Percentiles rank a stretch among this genome's conserved stretches.
phyloP scores from a whole-genome alignment of 1,284 basidiomycete species.

The Apiotrichum siamense region DNA sequence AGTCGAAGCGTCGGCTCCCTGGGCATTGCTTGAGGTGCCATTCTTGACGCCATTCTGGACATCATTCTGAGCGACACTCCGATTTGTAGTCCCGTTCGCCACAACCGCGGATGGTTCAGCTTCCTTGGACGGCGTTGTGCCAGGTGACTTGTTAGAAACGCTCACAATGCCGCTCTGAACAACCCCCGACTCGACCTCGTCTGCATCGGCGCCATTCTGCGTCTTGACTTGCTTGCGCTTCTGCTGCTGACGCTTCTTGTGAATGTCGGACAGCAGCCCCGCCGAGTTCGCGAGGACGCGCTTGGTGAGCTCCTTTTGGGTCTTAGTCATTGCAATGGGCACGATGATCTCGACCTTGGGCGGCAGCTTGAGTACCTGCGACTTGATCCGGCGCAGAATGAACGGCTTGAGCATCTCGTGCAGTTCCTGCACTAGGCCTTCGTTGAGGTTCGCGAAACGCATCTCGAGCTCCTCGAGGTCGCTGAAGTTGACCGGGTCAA shows the following conservation, averaged over 20 bases:
- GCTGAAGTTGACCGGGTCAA: slow-evolving; percentile 62
- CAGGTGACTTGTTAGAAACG: neutral
- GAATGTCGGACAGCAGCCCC: slow-evolving; percentile 27
- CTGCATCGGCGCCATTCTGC: neutral
- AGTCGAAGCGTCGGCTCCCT: too few species aligned
- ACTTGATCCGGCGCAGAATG: slow-evolving; percentile 87
- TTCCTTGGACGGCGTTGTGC: too few species aligned
- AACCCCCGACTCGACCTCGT: neutral
- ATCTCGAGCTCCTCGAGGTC: slow-evolving; percentile 59
- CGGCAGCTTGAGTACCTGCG: slow-evolving; percentile 83
- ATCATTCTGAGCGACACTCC: too few species aligned
- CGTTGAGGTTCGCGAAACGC: slow-evolving; percentile 65
- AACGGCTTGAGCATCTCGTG: slow-evolving; percentile 76
- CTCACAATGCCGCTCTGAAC: neutral
- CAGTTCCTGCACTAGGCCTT: slow-evolving; percentile 69
- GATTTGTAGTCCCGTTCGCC: neutral
- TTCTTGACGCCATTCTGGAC: too few species aligned
- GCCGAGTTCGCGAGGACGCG: slow-evolving; percentile 56
- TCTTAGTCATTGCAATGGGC: slow-evolving; percentile 77
- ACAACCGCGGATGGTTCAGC: too few species aligned
- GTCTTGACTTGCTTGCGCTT: neutral
- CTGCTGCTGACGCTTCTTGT: slow-evolving; percentile 20
- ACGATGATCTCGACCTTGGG: slow-evolving; percentile 77
- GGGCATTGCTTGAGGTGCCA: too few species aligned
- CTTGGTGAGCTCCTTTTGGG: slow-evolving; percentile 86